A percentile compares a stretch with the other conserved stretches of the same genome.
Evolutionary conservation across 106 monocot genomes (phyloP).

Genomic region (Vanilla planifolia): DNA sequence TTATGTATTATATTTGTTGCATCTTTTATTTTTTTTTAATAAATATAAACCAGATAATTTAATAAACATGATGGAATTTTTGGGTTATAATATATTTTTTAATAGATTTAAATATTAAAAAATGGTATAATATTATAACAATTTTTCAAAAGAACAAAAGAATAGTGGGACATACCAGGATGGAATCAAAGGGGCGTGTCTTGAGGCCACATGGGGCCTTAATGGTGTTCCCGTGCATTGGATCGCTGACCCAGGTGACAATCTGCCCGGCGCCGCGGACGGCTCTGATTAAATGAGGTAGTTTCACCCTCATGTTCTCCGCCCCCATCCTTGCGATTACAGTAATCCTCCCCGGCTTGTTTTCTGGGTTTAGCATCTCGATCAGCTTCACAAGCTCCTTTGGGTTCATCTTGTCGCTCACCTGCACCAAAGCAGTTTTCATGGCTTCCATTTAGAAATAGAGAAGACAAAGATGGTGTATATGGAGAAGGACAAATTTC

Average conservation of each 20-base stretch:
- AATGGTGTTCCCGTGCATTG: constrained; percentile 94
- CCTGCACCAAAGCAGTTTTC: constrained; percentile 21
- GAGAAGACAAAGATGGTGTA: no score
- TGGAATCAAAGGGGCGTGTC: constrained; percentile 76
- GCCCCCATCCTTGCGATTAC: constrained; percentile 82
- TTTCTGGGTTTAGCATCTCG: constrained; percentile 55
- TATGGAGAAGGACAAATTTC: no score
- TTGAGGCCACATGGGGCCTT: constrained; percentile 86
- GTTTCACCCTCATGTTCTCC: constrained; percentile 82
- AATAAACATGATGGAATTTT: no score
- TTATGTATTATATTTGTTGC: no score
- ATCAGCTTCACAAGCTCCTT: constrained; percentile 60
- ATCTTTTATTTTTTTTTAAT: no score
- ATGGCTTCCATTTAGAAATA: neutral
- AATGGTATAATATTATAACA: no score
- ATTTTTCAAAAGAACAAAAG: no score
- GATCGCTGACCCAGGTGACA: constrained; percentile 72
- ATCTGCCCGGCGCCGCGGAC: constrained; percentile 62
- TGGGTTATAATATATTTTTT: no score
- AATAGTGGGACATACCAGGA: constrained; percentile 39
- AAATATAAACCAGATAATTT: no score
- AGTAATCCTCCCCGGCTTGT: constrained; percentile 68
- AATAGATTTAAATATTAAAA: no score
- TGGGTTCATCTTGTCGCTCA: constrained; percentile 71
- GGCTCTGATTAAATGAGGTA: constrained; percentile 80